phyloP scores from a whole-genome alignment of 208 protist species.

The Zelonia costaricensis region DNA sequence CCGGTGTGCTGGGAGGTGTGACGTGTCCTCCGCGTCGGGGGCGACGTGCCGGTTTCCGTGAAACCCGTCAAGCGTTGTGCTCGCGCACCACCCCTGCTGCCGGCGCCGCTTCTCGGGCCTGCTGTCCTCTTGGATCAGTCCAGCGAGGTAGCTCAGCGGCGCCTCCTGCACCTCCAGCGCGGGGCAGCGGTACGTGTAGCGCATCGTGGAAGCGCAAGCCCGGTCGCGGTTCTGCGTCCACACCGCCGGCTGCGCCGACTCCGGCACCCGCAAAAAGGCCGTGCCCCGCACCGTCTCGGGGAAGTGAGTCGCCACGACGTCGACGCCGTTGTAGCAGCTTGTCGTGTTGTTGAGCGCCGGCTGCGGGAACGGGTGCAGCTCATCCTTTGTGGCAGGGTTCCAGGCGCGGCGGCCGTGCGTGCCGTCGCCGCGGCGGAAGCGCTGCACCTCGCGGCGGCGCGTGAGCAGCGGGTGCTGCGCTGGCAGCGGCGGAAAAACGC shows the following conservation, averaged over 20 bases:
- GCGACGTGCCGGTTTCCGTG: slow-evolving; percentile 25
- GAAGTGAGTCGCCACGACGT: slow-evolving; percentile 58
- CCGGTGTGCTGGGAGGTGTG: slow-evolving; percentile 27
- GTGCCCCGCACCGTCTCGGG: slow-evolving; percentile 53
- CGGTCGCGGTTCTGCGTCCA: slow-evolving; percentile 30
- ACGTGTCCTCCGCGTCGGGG: slow-evolving; percentile 8
- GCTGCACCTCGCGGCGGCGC: slow-evolving; percentile 49
- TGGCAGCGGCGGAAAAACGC: slow-evolving; percentile 54
- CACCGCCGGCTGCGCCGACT: slow-evolving; percentile 19
- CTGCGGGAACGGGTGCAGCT: slow-evolving; percentile 80
- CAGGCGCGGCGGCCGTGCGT: slow-evolving; percentile 42
- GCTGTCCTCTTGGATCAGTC: slow-evolving; percentile 44
- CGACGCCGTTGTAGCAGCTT: slow-evolving; percentile 57
- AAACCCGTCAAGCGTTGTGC: slow-evolving; percentile 25
- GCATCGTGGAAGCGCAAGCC: slow-evolving; percentile 17
- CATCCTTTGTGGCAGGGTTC: slow-evolving; percentile 66
- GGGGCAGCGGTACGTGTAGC: slow-evolving; percentile 40
- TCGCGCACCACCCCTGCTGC: slow-evolving; percentile 48
- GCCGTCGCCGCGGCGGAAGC: slow-evolving; percentile 33
- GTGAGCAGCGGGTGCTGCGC: slow-evolving; percentile 1
- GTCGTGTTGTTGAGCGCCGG: slow-evolving; percentile 53
- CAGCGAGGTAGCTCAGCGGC: slow-evolving; percentile 49
- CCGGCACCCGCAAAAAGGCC: slow-evolving; percentile 29
- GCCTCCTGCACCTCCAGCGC: slow-evolving; percentile 27
- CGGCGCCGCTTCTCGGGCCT: slow-evolving; percentile 30